Conservation (phyloP, 2,329 filamentous ascomycete species). For the Paecilomyces fulvus region DNA sequence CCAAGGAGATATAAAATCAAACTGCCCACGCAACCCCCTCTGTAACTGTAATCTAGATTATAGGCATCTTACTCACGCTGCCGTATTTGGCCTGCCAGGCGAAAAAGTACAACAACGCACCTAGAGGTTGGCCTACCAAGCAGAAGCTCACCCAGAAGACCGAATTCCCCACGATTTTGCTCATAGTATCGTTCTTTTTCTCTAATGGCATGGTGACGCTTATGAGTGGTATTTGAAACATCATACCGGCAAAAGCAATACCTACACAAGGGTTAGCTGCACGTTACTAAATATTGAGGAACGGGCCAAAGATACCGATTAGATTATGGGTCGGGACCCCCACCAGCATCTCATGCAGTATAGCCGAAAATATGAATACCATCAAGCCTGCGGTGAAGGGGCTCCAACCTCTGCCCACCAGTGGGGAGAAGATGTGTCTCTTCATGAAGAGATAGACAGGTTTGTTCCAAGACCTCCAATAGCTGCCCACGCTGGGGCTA, state of each 20-base stretch:
- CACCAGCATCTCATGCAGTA: conserved; percentile 86
- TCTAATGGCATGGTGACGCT: conserved; percentile 69
- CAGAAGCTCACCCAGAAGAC: conserved; percentile 98
- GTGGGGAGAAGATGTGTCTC: conserved; percentile 80
- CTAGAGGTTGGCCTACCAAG: conserved; percentile 87
- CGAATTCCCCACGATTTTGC: conserved; percentile 76
- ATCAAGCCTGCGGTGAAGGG: conserved; percentile 61
- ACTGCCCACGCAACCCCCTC: not conserved
- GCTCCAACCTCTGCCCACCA: conserved; percentile 76
- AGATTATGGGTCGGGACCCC: conserved; percentile 92
- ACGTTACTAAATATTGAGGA: not conserved
- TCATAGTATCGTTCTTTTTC: conserved; percentile 65
- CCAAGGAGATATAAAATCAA: not conserved
- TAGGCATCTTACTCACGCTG: conserved; percentile 50
- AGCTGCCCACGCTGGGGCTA: conserved; percentile 70
- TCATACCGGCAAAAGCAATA: conserved; percentile 89
- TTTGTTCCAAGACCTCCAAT: conserved; percentile 97
- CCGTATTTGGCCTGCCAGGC: conserved; percentile 98
- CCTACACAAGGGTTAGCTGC: conserved; percentile 40
- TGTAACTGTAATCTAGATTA: not conserved
- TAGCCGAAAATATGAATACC: conserved; percentile 80
- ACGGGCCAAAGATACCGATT: conserved; percentile 51
- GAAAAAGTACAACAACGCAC: conserved; percentile 90
- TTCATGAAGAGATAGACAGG: conserved; percentile 97
- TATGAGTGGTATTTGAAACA: conserved; percentile 85